Evolutionary conservation across 1,284 basidiomycete genomes (phyloP).

Genomic region (Ceratobasidium sp.): DNA sequence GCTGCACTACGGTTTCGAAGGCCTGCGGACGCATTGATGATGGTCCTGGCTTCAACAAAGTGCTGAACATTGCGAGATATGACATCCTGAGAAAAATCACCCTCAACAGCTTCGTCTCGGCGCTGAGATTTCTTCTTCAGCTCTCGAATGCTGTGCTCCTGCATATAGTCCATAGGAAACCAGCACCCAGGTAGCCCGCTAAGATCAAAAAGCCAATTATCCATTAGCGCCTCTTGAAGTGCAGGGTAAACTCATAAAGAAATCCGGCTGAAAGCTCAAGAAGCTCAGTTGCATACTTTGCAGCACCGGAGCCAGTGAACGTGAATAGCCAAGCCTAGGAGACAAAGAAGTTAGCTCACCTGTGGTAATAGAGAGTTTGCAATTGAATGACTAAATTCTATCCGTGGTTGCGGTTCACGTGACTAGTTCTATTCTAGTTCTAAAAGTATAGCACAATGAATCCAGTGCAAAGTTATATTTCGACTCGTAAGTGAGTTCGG

Average conservation of each 20-base stretch:
- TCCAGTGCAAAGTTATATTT: too few relatives aligned
- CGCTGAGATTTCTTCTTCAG: slow-evolving; percentile 7
- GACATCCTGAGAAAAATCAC: background rate
- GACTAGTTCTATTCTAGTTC: too few relatives aligned
- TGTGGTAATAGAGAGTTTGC: background rate
- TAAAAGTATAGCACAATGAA: too few relatives aligned
- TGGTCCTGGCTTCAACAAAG: background rate
- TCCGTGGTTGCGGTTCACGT: too few relatives aligned
- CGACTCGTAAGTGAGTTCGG: too few relatives aligned
- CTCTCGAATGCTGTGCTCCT: slow-evolving; percentile 20
- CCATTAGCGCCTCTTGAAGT: slow-evolving; percentile 1
- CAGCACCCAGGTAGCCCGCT: slow-evolving; percentile 4
- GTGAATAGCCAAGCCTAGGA: slow-evolving; percentile 17
- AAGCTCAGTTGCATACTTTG: slow-evolving; percentile 17
- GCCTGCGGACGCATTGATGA: background rate
- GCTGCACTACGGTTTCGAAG: background rate
- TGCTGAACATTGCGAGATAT: slow-evolving; percentile 4
- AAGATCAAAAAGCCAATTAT: slow-evolving; percentile 19
- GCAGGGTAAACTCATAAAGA: background rate
- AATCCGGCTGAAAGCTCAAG: background rate
- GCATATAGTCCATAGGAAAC: slow-evolving; percentile 25
- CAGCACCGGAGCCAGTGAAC: background rate
- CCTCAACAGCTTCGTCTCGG: slow-evolving; percentile 2
- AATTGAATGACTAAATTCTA: background rate
- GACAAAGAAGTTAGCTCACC: background rate